Base-by-base conservation (phyloP, 352 stramenopile genomes). In the Pythium brachiatum region DNA sequence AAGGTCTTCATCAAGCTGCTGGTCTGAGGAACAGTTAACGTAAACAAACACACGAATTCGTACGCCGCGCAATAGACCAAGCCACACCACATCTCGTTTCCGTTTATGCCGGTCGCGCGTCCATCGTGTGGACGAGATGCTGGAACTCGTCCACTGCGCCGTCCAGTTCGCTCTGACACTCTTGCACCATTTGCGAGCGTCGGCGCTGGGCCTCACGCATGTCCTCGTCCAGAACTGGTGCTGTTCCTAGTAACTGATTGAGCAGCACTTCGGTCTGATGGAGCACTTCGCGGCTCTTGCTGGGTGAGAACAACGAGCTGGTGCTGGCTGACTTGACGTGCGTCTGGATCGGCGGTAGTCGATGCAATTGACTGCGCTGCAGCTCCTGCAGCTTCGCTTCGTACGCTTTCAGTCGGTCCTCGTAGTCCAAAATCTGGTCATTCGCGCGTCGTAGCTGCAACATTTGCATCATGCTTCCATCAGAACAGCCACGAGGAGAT, bases 1-100 rank as follows among this genome's bases (percentile, higher is more conserved):
- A 81, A 89, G 31, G 76, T 91, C 23, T 81, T 86, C 57, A 93
- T 95, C 57, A 54, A 77, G 53, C 74, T 94, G 56, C 63, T 89
- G 26, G 72, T 59, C 26, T 83, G 65, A 57, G 25, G 38, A 60
- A 43, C 5, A 34, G 9, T 9, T 9, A 34, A 5, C 29, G 9
- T 5, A 34, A 34, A 9, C 5, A 34, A 11, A 34, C 29, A 34
- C 29, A 34, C 29, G 9, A 34, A 34, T 9, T 11, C 29, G 9
- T 5, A 61, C 38, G n/a, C 41, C 3, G 2, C 51, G 54, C 54
- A 23, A 50, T 48, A 50, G 51, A 39, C 25, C 4, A 59, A 32
- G 20, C 54, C 18, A 34, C 44, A 34, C 25, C 21, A 34, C 44
- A 31, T 11, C 31, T 6, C 9, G 4, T 34, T 52, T 52, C 12